Percentiles rank a stretch among this genome's conserved stretches.
These are phyloP conservation scores for Leishmania gerbilli DNA, from an alignment of 208 protist species.

Conservation along the genomic window DNA sequence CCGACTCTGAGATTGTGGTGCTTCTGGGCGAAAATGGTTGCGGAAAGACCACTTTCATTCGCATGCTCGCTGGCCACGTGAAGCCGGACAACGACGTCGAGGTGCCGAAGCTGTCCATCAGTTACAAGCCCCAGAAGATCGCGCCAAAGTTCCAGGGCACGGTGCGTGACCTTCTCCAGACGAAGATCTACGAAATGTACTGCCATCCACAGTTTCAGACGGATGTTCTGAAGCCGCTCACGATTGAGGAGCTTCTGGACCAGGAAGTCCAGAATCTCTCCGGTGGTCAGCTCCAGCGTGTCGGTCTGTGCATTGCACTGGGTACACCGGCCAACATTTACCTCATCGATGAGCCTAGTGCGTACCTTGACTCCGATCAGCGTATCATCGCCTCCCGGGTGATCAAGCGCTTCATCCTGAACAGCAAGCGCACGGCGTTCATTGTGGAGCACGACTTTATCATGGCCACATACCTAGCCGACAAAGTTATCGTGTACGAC, in stretches of 20 bases:
- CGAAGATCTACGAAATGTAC: conserved; percentile 96
- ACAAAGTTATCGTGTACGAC: conserved; percentile 99
- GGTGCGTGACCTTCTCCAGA: conserved; percentile 96
- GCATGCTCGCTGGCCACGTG: conserved; percentile 97
- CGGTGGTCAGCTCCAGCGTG: conserved; percentile 99
- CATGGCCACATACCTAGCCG: conserved; percentile 99
- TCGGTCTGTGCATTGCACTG: conserved; percentile 98
- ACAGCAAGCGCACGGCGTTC: conserved; percentile 99
- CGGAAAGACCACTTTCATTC: conserved; percentile 99
- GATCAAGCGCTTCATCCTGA: conserved; percentile 99
- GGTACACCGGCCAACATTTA: conserved; percentile 99
- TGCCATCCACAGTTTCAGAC: conserved; percentile 98
- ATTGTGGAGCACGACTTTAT: conserved; percentile 99
- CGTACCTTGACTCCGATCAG: conserved; percentile 99
- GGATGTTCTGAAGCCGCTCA: conserved; percentile 99
- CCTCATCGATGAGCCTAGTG: conserved; percentile 99
- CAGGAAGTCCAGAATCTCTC: conserved; percentile 98
- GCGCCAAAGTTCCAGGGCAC: conserved; percentile 97
- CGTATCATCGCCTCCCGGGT: conserved; percentile 99
- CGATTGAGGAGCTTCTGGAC: conserved; percentile 98
- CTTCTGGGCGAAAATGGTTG: conserved; percentile 99
- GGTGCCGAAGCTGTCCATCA: conserved; percentile 97
- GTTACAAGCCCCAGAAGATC: conserved; percentile 99
- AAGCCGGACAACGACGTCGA: conserved; percentile 85
- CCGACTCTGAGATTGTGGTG: conserved; percentile 99